phyloP scores from a whole-genome alignment of 2,329 filamentous ascomycete species.

The Aspergillus jensenii region DNA sequence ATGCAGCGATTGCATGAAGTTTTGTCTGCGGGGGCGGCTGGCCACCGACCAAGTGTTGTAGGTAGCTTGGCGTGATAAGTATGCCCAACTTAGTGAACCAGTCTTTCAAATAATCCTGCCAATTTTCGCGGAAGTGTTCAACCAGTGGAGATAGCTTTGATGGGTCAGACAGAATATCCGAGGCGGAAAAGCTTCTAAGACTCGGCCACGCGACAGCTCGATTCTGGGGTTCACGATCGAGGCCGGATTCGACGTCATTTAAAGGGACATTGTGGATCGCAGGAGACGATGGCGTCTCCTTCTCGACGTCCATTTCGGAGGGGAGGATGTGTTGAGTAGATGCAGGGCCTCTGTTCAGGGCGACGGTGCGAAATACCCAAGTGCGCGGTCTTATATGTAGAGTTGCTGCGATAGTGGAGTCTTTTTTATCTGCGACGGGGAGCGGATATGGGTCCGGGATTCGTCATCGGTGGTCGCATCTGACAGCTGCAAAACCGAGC shows the following conservation, averaged over 20 bases:
- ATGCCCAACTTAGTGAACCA: conserved; percentile 27
- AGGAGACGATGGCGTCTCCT: conserved; percentile 19
- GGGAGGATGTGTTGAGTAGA: not conserved
- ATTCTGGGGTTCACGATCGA: conserved; percentile 11
- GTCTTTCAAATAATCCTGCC: conserved; percentile 24
- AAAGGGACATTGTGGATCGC: conserved; percentile 29
- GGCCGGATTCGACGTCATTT: conserved; percentile 29
- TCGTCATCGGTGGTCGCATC: conserved; percentile 9
- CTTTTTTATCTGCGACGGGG: not conserved
- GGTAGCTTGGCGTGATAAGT: conserved; percentile 37
- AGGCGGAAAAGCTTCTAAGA: conserved; percentile 7
- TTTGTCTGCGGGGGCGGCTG: conserved; percentile 27
- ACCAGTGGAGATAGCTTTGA: conserved; percentile 16
- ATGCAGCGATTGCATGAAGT: conserved; percentile 39
- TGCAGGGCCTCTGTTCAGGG: not conserved
- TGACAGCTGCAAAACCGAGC: not conserved
- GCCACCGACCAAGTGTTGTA: conserved; percentile 35
- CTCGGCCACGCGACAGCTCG: conserved; percentile 20
- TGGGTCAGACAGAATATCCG: conserved; percentile 17
- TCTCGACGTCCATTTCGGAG: conserved; percentile 17
- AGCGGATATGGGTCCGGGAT: conserved; percentile 3
- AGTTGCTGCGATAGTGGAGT: not conserved
- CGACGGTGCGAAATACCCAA: not conserved
- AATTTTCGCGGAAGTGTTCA: conserved; percentile 24
- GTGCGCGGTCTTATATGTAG: conserved; percentile 1